These are phyloP conservation scores for Phytophthora aleatoria DNA, from an alignment of 352 stramenopile species.

Conservation along the genomic window DNA sequence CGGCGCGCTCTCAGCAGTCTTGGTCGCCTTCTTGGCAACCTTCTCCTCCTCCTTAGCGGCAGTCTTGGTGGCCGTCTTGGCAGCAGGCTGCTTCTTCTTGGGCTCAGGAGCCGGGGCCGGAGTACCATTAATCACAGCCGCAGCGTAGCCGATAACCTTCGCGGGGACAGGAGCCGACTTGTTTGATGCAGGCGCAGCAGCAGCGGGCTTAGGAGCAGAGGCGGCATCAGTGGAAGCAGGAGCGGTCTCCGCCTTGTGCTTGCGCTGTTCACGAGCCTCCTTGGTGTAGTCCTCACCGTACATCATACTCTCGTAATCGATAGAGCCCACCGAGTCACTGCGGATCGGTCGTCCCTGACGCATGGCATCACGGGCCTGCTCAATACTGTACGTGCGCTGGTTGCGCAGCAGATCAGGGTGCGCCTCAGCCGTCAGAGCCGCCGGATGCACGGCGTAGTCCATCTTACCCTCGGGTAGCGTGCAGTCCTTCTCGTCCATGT, in stretches of 20 bases:
- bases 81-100: slow-evolving; percentile 57
- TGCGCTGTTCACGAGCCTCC: slow-evolving; percentile 76
- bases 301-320: slow-evolving; percentile 91
- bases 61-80: slow-evolving; percentile 39
- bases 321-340: slow-evolving; percentile 86
- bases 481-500: slow-evolving; percentile 90
- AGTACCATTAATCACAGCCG: slow-evolving; percentile 80
- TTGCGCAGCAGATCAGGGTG: slow-evolving; percentile 90
- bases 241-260: slow-evolving; percentile 35
- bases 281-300: slow-evolving; percentile 91
- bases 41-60: slow-evolving; percentile 56
- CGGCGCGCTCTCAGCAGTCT: slow-evolving; percentile 31
- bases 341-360: slow-evolving; percentile 88
- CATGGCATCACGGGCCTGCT: slow-evolving; percentile 90
- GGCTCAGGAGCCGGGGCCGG: slow-evolving; percentile 46
- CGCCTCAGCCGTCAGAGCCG: slow-evolving; percentile 74
- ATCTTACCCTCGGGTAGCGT: slow-evolving; percentile 73
- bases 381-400: slow-evolving; percentile 93
- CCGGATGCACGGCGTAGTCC: slow-evolving; percentile 81
- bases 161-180: slow-evolving; percentile 23
- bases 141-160: slow-evolving; percentile 75
- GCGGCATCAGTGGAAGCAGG: slow-evolving; percentile 13
- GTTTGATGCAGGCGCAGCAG: slow-evolving; percentile 18
- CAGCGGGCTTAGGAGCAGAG: slow-evolving; percentile 13
- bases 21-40: slow-evolving; percentile 44